A percentile compares a stretch with the other conserved stretches of the same genome.
phyloP scores from a whole-genome alignment of 345 rosid genomes.

The Barbarea vulgaris region DNA sequence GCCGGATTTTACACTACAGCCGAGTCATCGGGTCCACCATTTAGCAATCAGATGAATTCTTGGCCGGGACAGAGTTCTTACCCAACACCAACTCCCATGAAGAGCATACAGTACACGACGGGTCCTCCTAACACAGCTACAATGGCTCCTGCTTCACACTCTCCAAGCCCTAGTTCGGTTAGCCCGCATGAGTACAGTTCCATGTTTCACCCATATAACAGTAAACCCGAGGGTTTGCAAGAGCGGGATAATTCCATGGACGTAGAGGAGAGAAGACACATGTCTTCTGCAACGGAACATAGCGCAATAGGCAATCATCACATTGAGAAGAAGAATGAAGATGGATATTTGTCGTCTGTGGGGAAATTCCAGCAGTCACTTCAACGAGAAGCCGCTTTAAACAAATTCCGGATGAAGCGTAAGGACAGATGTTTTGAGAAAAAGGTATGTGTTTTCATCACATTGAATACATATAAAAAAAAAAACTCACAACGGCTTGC shows the following conservation, averaged over 20 bases:
- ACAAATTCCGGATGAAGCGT: conserved; percentile 86
- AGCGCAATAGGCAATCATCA: conserved; percentile 64
- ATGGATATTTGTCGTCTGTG: conserved; percentile 37
- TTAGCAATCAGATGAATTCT: conserved; percentile 42
- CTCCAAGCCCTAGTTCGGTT: conserved; percentile 58
- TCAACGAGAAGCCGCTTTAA: conserved; percentile 88
- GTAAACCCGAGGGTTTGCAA: conserved; percentile 44
- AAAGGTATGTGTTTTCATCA: conserved; percentile 55
- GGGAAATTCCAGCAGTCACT: conserved; percentile 53
- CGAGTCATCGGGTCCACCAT: conserved; percentile 30
- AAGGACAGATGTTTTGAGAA: conserved; percentile 93
- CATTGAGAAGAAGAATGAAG: conserved; percentile 60
- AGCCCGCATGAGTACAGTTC: conserved; percentile 56
- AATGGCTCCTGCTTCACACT: conserved; percentile 46
- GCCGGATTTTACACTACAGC: conserved; percentile 14
- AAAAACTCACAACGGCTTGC: background rate
- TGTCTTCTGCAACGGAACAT: conserved; percentile 59
- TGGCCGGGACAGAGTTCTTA: conserved; percentile 49
- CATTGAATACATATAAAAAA: background rate
- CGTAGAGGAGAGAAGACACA: conserved; percentile 56
- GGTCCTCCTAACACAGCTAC: conserved; percentile 44
- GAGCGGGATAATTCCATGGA: conserved; percentile 48
- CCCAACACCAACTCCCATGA: conserved; percentile 54
- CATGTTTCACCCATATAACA: conserved; percentile 45
- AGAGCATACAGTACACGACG: conserved; percentile 42